A percentile compares a stretch with the other conserved stretches of the same genome.
phyloP scores from a whole-genome alignment of 306 rosid genomes.

The Ochetophila trinervis region DNA sequence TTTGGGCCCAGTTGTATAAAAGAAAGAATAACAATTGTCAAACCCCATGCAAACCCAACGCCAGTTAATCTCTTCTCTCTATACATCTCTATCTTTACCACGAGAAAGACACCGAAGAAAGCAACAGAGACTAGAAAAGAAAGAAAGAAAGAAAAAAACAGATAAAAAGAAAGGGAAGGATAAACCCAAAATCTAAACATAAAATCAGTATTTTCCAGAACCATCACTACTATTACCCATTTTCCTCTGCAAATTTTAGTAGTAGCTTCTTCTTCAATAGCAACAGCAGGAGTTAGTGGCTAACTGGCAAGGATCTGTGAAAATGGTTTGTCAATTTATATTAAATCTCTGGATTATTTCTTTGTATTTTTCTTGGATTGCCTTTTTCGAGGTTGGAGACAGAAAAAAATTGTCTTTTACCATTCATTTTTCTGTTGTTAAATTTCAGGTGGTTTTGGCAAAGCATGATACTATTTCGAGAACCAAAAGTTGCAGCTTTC shows the following conservation, averaged over 20 bases:
- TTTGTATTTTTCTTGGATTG: not conserved
- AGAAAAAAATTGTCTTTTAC: not conserved
- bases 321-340: conserved; percentile 31
- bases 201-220: not conserved
- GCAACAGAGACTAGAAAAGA: too few species aligned
- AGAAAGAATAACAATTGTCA: too few species aligned
- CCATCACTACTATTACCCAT: not conserved
- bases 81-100: too few species aligned
- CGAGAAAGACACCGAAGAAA: too few species aligned
- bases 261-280: not conserved
- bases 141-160: too few species aligned
- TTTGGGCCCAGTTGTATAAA: too few species aligned
- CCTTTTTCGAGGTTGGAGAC: not conserved
- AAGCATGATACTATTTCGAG: conserved; percentile 38
- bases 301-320: conserved; percentile 32
- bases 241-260: not conserved
- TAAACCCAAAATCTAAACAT: not conserved
- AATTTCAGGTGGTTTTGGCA: conserved; percentile 47
- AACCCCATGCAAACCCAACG: too few species aligned
- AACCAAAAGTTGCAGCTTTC: conserved; percentile 18
- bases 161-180: too few species aligned
- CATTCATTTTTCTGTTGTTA: not conserved
- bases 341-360: not conserved
- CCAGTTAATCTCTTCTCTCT: too few species aligned
- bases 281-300: conserved; percentile 4